Conservation (phyloP, 495 filamentous ascomycete genomes). For the Lepidopterella palustris region DNA sequence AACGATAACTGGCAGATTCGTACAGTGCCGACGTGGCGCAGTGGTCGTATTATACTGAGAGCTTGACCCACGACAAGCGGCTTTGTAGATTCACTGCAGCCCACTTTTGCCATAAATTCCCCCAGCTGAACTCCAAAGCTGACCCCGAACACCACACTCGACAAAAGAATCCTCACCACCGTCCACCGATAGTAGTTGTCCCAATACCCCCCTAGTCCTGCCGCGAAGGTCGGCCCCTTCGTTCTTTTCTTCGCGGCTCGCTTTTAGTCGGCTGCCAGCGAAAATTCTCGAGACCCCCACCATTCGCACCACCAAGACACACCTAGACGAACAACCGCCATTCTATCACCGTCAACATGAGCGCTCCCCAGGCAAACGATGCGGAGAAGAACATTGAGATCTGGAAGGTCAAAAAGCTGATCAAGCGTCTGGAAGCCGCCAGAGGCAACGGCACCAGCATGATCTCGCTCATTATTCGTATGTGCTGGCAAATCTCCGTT, state of each 20-base stretch:
- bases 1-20: too few species aligned
- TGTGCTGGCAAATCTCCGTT: conserved; percentile 35
- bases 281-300: conserved; percentile 17
- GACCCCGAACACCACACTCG: too few species aligned
- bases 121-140: too few species aligned
- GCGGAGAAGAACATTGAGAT: conserved; percentile 97
- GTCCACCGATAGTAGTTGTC: not conserved
- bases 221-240: conserved; percentile 17
- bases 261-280: not conserved
- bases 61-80: too few species aligned
- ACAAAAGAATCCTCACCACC: not conserved
- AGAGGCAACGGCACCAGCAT: conserved; percentile 94
- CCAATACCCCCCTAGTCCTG: not conserved
- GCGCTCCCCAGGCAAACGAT: conserved; percentile 79
- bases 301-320: not conserved
- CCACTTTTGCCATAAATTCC: too few species aligned
- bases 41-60: too few species aligned
- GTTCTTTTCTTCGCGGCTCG: conserved; percentile 2
- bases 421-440: conserved; percentile 74
- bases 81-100: too few species aligned
- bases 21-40: too few species aligned
- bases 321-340: conserved; percentile 2
- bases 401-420: conserved; percentile 93
- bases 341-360: conserved; percentile 61
- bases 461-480: conserved; percentile 98